Base-by-base conservation (phyloP, 2,329 filamentous ascomycete species). In the Diaporthe amygdali region DNA sequence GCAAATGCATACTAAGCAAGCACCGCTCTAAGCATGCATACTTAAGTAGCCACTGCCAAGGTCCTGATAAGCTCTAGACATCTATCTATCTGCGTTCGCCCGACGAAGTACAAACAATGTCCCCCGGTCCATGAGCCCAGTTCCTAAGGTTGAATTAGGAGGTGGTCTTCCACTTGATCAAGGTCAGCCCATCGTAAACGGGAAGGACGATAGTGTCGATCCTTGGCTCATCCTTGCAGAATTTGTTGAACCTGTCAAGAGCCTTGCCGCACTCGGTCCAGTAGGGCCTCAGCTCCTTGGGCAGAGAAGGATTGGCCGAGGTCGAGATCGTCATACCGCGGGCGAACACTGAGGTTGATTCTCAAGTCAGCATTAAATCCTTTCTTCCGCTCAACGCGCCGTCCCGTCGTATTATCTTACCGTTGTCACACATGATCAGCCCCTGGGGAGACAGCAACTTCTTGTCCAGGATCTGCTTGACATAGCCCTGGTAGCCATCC, bases 401-500 rank as follows among this genome's bases (percentile, higher is more conserved):
- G n/a, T n/a, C n/a, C n/a, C n/a, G n/a, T n/a, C n/a, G n/a, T n/a
- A n/a, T n/a, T n/a, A n/a, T n/a, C 46, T 49, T 54, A 54, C 51
- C 51, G 51, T 54, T 54, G 51, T 54, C 51, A 32, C 51, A 54
- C 25, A 54, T 25, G 51, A 54, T 54, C n/a, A 54, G 25, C 17
- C 51, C 51, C 22, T 30, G 15, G 9, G 51, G 51, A 20, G 51
- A 54, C 22, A 54, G 51, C 25, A 54, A 22, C 51, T 72, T 75
- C 59, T 72, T 55, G 72, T 76, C 72, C 3, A 75, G 73, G 63
- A 75, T 75, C 27, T 46, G 55, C 59, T 74, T 69, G 56, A 76
- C 69, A 49, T 75, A 76, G 7, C 34, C 61, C 27, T 68, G 61
- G 52, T 74, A 74, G 30, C 69, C 69, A 37, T 78, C 74, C 72